Percentiles rank a stretch among this genome's conserved stretches.
phyloP scores from a whole-genome alignment of 2,329 filamentous ascomycete species.

The Arthrobotrys musiformis region DNA sequence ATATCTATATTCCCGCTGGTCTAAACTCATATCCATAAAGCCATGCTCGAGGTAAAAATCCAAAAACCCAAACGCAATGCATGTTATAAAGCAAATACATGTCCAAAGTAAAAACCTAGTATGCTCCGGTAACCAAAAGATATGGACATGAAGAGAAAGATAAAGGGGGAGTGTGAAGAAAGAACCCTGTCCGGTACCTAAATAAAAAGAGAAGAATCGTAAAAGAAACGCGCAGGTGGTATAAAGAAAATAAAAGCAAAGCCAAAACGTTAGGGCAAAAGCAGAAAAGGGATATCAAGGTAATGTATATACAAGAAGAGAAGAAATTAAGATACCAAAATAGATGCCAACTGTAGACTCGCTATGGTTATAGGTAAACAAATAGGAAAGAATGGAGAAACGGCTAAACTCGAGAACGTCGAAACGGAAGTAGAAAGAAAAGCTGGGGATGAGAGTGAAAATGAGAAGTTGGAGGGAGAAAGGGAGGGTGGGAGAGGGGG shows the following conservation, averaged over 20 bases:
- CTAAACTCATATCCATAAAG: no score
- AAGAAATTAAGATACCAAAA: background rate
- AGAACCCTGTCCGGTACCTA: no score
- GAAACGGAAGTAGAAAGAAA: background rate
- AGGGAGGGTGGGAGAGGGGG: background rate
- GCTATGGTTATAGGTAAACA: conserved; percentile 7
- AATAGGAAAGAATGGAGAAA: background rate
- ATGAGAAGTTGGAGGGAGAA: background rate
- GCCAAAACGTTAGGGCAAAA: background rate
- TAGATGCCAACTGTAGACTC: background rate
- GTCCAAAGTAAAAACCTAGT: no score
- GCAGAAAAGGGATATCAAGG: conserved; percentile 1
- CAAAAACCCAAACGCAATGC: no score
- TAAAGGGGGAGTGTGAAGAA: no score
- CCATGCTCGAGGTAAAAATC: no score
- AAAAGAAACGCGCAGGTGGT: background rate
- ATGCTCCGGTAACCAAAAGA: no score
- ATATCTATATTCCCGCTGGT: no score
- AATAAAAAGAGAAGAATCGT: background rate
- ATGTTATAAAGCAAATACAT: no score
- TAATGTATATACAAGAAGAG: conserved; percentile 30
- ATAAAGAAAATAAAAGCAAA: background rate
- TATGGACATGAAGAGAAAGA: no score
- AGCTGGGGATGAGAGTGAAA: no score
- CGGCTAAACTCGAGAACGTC: background rate